Evolutionary conservation across 2,329 filamentous ascomycete species (phyloP).

Genomic region (Fusarium sp.): DNA sequence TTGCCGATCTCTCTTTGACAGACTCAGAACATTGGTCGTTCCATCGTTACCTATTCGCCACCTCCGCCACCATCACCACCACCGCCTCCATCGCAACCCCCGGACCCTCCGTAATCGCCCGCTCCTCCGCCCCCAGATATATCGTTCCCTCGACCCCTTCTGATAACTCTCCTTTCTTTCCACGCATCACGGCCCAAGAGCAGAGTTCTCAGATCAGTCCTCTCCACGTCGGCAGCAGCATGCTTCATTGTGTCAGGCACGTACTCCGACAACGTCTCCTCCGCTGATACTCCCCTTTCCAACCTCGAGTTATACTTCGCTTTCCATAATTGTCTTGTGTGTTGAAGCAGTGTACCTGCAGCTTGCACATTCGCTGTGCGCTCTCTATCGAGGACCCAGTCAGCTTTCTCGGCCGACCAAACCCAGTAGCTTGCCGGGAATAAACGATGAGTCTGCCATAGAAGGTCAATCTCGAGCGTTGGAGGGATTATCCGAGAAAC

Average conservation of each 20-base stretch:
- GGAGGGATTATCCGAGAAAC: not conserved
- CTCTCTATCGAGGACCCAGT: not conserved
- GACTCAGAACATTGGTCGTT: rapidly evolving
- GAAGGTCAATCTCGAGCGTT: not conserved
- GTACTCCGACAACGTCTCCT: not conserved
- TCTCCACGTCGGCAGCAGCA: not conserved
- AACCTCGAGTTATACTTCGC: rapidly evolving
- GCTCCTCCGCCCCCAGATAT: not conserved
- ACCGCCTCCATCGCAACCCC: not conserved
- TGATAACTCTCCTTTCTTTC: not conserved
- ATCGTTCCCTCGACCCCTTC: not conserved
- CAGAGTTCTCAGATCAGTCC: not conserved
- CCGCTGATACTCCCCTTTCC: not conserved
- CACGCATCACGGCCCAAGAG: not conserved
- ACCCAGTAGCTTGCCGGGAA: not conserved
- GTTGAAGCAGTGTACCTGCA: rapidly evolving
- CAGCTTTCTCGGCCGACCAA: not conserved
- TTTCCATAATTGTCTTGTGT: not conserved
- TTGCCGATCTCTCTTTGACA: not conserved
- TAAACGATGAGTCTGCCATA: conserved; percentile 1
- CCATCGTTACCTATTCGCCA: not conserved
- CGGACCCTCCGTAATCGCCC: not conserved
- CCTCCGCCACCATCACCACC: not conserved
- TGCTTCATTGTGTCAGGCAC: not conserved
- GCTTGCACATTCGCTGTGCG: not conserved